phyloP scores from a whole-genome alignment of 2,329 filamentous ascomycete genomes.

The Calcarisporium arbuscula region DNA sequence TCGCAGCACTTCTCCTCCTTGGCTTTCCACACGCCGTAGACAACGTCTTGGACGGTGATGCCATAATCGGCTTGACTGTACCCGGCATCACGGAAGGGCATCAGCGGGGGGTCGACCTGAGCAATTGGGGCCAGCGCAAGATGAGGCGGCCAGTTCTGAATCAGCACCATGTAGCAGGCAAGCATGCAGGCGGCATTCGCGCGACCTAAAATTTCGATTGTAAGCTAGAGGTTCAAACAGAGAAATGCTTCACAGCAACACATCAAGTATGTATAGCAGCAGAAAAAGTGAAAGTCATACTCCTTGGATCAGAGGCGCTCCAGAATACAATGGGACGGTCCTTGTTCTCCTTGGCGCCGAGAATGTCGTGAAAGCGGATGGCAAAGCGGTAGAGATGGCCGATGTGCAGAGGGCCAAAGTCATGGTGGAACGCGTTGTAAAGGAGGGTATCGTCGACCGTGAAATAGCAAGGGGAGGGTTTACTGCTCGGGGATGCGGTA shows the following conservation, averaged over 20 bases:
- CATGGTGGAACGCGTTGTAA: conserved; percentile 98
- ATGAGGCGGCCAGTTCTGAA: conserved; percentile 96
- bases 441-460: conserved; percentile 86
- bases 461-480: conserved; percentile 77
- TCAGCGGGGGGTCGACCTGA: conserved; percentile 92
- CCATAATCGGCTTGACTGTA: conserved; percentile 98
- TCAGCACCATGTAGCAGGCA: conserved; percentile 97
- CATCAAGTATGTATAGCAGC: background rate
- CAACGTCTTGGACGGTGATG: conserved; percentile 91
- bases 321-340: conserved; percentile 90
- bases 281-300: conserved; percentile 45
- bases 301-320: conserved; percentile 86
- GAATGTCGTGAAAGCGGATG: conserved; percentile 88
- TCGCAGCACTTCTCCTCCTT: conserved; percentile 93
- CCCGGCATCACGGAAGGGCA: conserved; percentile 97
- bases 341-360: conserved; percentile 86
- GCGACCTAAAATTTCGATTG: conserved; percentile 50
- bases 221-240: background rate
- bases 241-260: background rate
- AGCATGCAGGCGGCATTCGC: conserved; percentile 92
- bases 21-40: conserved; percentile 97
- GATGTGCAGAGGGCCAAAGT: conserved; percentile 96
- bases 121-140: conserved; percentile 91
- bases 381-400: conserved; percentile 96
- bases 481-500: conserved; percentile 19